A percentile compares a stretch with the other conserved stretches of the same genome.
These are phyloP conservation scores for Strobilomyces confusus DNA, from an alignment of 768 basidiomycete species.

Conservation along the genomic window DNA sequence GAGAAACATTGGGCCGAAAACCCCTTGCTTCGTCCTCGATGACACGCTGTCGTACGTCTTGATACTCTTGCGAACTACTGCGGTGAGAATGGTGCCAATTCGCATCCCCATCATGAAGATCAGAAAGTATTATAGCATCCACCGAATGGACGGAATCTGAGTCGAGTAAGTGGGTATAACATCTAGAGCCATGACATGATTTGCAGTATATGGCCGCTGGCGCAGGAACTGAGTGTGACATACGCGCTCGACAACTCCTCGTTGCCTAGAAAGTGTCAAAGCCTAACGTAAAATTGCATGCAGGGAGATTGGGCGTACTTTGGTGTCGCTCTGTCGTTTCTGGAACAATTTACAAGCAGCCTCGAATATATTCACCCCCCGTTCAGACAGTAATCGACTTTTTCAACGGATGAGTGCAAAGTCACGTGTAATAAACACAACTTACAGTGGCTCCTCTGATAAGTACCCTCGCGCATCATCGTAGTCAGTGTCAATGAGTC, in stretches of 20 bases:
- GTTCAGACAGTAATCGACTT: constrained; percentile 25
- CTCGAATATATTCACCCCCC: constrained; percentile 28
- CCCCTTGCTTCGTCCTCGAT: constrained; percentile 38
- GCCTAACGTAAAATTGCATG: neutral
- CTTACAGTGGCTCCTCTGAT: constrained; percentile 22
- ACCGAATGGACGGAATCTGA: constrained; percentile 35
- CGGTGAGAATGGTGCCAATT: constrained; percentile 37
- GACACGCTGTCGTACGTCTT: constrained; percentile 6
- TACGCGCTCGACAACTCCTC: constrained; percentile 22
- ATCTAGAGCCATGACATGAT: constrained; percentile 34
- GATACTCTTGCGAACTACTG: constrained; percentile 15
- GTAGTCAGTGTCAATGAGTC: constrained; percentile 11
- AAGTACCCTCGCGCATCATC: constrained; percentile 10
- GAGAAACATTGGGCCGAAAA: constrained; percentile 25
- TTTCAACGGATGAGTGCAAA: constrained; percentile 5
- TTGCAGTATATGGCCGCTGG: constrained; percentile 32
- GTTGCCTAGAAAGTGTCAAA: constrained; percentile 7
- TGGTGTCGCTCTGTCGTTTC: constrained; percentile 13
- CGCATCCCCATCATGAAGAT: constrained; percentile 13
- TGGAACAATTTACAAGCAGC: constrained; percentile 29
- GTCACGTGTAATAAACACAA: neutral
- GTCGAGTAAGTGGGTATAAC: constrained; percentile 36
- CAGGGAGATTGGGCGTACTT: constrained; percentile 7
- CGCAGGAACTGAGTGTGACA: constrained; percentile 15
- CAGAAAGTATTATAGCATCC: constrained; percentile 29